Evolutionary conservation across 148 eudicot species (phyloP), one percentile per base, ranked within the genome.

Genomic region (Pharnaceum exiguum): DNA sequence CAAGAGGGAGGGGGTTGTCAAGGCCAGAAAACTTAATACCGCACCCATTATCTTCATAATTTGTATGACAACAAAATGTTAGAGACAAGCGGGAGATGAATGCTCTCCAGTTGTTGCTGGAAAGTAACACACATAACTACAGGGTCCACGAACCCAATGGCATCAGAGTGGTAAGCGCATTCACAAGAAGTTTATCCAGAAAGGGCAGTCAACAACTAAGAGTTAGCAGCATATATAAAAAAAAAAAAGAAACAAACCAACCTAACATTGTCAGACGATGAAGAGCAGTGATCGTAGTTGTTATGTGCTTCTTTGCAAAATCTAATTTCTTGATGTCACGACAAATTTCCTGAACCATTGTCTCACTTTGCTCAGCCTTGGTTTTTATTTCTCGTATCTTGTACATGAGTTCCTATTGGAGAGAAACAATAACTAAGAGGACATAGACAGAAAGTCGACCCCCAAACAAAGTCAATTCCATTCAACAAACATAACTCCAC

Each of bases 211-310:
- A n/a, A n/a, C n/a, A n/a, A n/a, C n/a, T n/a, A n/a, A n/a, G 8
- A 19, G 12, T 6, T 18, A 33, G 40, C 53, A 11, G 15, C 21
- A 21, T 28, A 46, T 16, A 55, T 35, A n/a, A 40, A 9, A 40
- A 28, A 16, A 53, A 21, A 6, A 13, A 3, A 55, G 5, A 44
- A 8, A 31, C 60, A 57, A 42, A 51, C 75, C 54, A 55, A 91
- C 98, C 98, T 62, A 93, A 76, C 99, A 93, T 93, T 37, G 99
- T 93, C 67, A 93, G 96, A 56, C 99, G 99, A 67, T 93, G 99
- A 62, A 93, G 96, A 60, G 99, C 99, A 27, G 96, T 93, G 53
- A 93, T 93, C 24, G 99, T 88, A 8, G 95, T 93, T 25, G 99
- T 93, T 71, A 93, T 89, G 73, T 93, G 96, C 73, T 93, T 93